These are phyloP conservation scores for Claviceps pazoutovae DNA, from an alignment of 2,329 filamentous ascomycete species.

Conservation along the genomic window DNA sequence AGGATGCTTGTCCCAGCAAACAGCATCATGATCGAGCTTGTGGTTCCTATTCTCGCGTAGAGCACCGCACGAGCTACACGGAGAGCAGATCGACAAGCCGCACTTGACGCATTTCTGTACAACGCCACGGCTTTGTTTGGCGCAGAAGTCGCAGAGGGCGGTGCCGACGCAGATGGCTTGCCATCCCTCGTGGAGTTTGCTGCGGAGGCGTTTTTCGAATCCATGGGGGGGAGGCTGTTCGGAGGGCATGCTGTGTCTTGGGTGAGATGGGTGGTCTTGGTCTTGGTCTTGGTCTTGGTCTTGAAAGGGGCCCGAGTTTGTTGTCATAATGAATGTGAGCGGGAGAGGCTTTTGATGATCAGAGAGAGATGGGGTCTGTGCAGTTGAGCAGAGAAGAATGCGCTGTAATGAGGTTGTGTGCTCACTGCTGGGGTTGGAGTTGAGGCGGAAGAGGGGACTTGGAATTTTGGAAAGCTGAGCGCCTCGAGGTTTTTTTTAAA, in stretches of 20 bases:
- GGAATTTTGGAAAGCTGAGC: not conserved
- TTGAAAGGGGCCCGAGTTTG: not conserved
- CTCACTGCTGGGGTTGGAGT: not conserved
- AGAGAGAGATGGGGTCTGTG: not conserved
- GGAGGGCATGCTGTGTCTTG: not conserved
- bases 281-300: too few relatives aligned
- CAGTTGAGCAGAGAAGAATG: not conserved
- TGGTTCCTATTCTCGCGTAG: slow-evolving; percentile 10
- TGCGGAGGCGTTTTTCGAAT: slow-evolving; percentile 3
- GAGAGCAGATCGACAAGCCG: slow-evolving; percentile 12
- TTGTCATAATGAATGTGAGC: not conserved
- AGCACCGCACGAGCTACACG: slow-evolving; percentile 8
- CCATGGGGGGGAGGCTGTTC: not conserved
- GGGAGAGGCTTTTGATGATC: not conserved
- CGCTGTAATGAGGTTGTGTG: not conserved
- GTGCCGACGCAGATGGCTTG: slow-evolving; percentile 10
- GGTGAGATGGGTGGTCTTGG: not conserved
- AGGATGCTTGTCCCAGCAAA: slow-evolving; percentile 8
- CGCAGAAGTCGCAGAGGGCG: slow-evolving; percentile 16
- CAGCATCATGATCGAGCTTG: slow-evolving; percentile 8
- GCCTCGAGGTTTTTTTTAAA: not conserved
- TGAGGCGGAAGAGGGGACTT: not conserved
- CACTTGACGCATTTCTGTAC: slow-evolving; percentile 13
- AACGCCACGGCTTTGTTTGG: slow-evolving; percentile 10
- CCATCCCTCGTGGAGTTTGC: slow-evolving; percentile 10